Percentiles rank a stretch among this genome's conserved stretches.
These are phyloP conservation scores for Aciculosporium take DNA, from an alignment of 2,329 filamentous ascomycete genomes.

Conservation along the genomic window DNA sequence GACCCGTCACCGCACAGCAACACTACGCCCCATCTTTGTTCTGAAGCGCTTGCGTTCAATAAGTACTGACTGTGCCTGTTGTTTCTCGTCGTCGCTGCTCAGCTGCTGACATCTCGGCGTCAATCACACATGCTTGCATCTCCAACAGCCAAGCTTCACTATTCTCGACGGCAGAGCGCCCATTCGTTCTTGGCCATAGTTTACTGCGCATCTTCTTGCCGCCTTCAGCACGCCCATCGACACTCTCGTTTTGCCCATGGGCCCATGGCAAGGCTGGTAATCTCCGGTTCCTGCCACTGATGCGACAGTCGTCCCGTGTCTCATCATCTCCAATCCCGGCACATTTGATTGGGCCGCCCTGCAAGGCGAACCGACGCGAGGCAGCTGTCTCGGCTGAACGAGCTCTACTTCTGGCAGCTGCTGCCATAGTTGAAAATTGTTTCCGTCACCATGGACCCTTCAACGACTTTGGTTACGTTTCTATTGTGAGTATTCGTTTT, in stretches of 20 bases:
- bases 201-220: conserved; percentile 6
- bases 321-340: conserved; percentile 4
- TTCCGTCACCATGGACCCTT: conserved; percentile 36
- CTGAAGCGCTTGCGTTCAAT: background rate
- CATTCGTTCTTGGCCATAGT: too few species aligned
- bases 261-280: conserved; percentile 5
- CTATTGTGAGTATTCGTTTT: conserved; percentile 38
- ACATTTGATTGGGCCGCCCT: background rate
- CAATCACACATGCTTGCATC: conserved; percentile 2
- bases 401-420: background rate
- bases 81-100: background rate
- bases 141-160: background rate
- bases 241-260: conserved; percentile 7
- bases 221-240: conserved; percentile 2
- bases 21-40: too few species aligned
- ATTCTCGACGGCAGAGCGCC: conserved; percentile 2
- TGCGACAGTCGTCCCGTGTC: conserved; percentile 7
- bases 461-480: conserved; percentile 55
- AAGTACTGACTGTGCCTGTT: background rate
- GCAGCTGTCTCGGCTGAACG: background rate
- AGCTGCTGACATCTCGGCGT: too few species aligned
- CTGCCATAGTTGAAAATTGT: background rate
- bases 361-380: background rate
- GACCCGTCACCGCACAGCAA: too few species aligned
- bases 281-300: conserved; percentile 7